These are phyloP conservation scores for Crataegus laevigata DNA, from an alignment of 306 rosid species.

Conservation along the genomic window DNA sequence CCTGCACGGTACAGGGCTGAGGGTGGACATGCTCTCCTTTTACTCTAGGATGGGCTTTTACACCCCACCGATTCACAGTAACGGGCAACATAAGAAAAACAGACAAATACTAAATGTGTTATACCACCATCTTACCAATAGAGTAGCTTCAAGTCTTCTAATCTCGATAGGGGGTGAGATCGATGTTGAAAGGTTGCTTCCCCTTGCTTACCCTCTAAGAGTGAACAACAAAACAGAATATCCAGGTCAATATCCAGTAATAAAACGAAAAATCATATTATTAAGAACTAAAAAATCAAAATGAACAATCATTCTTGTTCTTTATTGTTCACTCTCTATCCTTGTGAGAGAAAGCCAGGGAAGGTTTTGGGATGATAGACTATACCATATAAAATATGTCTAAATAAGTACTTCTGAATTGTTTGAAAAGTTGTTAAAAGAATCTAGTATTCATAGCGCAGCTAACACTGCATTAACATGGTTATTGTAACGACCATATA, in stretches of 20 bases:
- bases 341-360: neutral
- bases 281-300: neutral
- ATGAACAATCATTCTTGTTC: neutral
- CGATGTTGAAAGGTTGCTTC: slow-evolving; percentile 65
- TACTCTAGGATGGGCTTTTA: neutral
- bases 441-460: neutral
- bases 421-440: neutral
- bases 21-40: neutral
- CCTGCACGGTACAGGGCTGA: neutral
- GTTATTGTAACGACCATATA: neutral
- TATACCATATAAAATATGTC: neutral
- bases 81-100: neutral
- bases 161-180: slow-evolving; percentile 69
- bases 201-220: slow-evolving; percentile 81
- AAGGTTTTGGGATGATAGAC: neutral
- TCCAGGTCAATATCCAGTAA: slow-evolving; percentile 5
- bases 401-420: neutral
- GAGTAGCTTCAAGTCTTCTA: slow-evolving; percentile 21
- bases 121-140: slow-evolving; percentile 21
- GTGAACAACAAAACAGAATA: neutral
- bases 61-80: neutral
- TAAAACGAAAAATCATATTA: neutral
- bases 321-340: neutral
- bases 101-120: neutral
- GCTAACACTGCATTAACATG: neutral